Evolutionary conservation across 768 basidiomycete genomes (phyloP).

Genomic region (Leucosporidium scottii): DNA sequence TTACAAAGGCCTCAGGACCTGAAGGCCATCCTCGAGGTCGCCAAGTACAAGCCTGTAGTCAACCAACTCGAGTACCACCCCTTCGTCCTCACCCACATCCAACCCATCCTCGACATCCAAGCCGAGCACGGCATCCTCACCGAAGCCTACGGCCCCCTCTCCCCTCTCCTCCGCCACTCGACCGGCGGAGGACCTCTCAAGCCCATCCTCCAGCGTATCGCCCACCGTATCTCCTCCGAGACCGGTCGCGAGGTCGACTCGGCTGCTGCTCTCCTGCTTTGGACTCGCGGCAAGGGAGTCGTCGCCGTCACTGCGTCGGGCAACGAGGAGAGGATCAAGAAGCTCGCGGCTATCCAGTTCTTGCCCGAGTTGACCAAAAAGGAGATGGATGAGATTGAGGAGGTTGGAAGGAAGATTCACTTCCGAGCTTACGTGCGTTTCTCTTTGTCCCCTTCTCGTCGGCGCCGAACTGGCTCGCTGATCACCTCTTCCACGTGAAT

Average conservation of each 20-base stretch:
- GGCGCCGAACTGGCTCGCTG: neutral
- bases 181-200: constrained; percentile 37
- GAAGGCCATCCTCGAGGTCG: constrained; percentile 30
- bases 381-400: constrained; percentile 42
- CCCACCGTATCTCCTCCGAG: constrained; percentile 33
- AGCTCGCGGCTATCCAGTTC: constrained; percentile 29
- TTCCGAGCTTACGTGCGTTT: constrained; percentile 39
- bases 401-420: constrained; percentile 39
- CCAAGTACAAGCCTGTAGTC: constrained; percentile 40
- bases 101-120: constrained; percentile 37
- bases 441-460: too few relatives aligned
- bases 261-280: constrained; percentile 37
- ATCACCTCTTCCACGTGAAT: too few relatives aligned
- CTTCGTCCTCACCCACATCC: constrained; percentile 37
- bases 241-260: constrained; percentile 34
- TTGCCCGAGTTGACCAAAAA: constrained; percentile 36
- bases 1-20: constrained; percentile 40
- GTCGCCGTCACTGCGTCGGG: constrained; percentile 37
- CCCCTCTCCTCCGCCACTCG: constrained; percentile 38
- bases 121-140: constrained; percentile 38
- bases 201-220: constrained; percentile 38
- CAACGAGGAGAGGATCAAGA: constrained; percentile 36
- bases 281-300: constrained; percentile 38
- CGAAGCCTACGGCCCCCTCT: constrained; percentile 39
- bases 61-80: constrained; percentile 43